These are phyloP conservation scores for Venturia oleaginea DNA, from an alignment of 2,329 filamentous ascomycete species.

Conservation along the genomic window DNA sequence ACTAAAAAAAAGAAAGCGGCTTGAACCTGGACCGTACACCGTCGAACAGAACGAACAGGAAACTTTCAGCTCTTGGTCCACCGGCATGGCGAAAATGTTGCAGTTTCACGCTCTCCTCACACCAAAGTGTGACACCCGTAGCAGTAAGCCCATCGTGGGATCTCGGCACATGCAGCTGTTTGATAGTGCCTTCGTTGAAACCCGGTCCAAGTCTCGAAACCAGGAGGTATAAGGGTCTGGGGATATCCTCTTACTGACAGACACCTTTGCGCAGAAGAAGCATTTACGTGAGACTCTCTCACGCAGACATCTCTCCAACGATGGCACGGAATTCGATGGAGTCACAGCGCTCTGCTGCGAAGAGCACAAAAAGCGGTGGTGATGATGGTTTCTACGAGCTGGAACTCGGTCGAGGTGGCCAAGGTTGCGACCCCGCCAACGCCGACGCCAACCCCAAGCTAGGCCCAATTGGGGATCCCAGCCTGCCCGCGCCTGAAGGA, in stretches of 20 bases:
- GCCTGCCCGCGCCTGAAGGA: not conserved
- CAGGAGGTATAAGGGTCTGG: slow-evolving; percentile 5
- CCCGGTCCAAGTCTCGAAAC: slow-evolving; percentile 5
- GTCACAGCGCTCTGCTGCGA: not conserved
- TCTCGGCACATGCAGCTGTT: slow-evolving; percentile 5
- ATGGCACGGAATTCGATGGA: not conserved
- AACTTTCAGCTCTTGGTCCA: not conserved
- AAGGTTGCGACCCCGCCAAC: not conserved
- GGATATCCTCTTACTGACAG: not conserved
- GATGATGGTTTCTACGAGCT: not conserved
- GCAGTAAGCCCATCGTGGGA: not conserved
- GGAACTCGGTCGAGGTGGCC: not conserved
- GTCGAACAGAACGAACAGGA: not conserved
- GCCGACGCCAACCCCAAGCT: not conserved
- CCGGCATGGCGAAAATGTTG: not conserved
- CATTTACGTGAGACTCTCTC: not conserved
- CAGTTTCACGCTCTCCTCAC: slow-evolving; percentile 4
- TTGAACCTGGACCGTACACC: not conserved
- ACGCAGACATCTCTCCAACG: not conserved
- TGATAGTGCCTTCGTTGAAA: slow-evolving; percentile 1
- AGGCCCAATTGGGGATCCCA: not conserved
- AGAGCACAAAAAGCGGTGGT: not conserved
- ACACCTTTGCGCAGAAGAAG: not conserved
- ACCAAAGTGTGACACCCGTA: slow-evolving; percentile 3
- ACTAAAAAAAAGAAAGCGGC: not conserved